These are phyloP conservation scores for Stereocaulon alpinum DNA, from an alignment of 495 filamentous ascomycete species.

Conservation along the genomic window DNA sequence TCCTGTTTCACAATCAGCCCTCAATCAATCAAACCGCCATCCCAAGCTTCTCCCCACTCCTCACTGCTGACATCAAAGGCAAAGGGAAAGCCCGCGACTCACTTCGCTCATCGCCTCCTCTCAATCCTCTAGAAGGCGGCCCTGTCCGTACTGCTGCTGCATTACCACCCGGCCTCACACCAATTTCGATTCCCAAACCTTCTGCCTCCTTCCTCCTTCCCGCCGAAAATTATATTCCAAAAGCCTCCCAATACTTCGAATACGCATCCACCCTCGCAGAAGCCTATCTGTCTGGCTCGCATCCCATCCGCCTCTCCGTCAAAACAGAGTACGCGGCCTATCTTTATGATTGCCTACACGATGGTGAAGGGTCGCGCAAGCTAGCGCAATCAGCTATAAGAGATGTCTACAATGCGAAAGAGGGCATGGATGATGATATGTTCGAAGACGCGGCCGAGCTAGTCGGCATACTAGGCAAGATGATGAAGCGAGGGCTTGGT, in stretches of 20 bases:
- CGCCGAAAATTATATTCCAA: conserved; percentile 70
- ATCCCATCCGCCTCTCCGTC: conserved; percentile 81
- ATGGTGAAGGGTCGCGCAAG: conserved; percentile 58
- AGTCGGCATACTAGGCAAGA: conserved; percentile 61
- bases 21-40: conserved; percentile 40
- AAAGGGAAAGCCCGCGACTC: conserved; percentile 18
- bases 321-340: conserved; percentile 94
- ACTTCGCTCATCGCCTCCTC: conserved; percentile 32
- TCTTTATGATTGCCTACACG: conserved; percentile 85
- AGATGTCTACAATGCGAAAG: conserved; percentile 81
- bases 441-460: conserved; percentile 70
- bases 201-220: conserved; percentile 64
- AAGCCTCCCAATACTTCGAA: conserved; percentile 69
- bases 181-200: conserved; percentile 40
- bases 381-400: conserved; percentile 75
- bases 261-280: conserved; percentile 69
- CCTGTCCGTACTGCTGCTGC: conserved; percentile 27
- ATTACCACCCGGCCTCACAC: conserved; percentile 35
- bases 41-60: conserved; percentile 25
- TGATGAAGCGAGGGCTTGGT: conserved; percentile 56
- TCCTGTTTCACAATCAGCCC: conserved; percentile 82
- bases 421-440: conserved; percentile 87
- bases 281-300: conserved; percentile 65
- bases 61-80: conserved; percentile 19
- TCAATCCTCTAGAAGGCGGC: conserved; percentile 22